phyloP scores from a whole-genome alignment of 1,139 yeast genomes.

The Yamadazyma mexicana region DNA sequence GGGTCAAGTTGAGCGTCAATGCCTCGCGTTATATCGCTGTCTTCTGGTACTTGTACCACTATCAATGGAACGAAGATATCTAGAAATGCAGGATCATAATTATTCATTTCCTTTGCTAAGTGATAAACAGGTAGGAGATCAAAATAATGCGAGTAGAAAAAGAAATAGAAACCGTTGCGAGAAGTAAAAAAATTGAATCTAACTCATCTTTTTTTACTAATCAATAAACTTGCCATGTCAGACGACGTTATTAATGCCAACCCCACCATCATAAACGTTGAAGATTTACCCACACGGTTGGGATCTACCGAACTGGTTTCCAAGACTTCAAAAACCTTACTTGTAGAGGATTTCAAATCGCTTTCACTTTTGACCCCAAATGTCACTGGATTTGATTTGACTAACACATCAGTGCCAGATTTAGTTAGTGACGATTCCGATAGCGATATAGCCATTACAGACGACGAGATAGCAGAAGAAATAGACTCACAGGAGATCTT shows the following conservation, averaged over 20 bases:
- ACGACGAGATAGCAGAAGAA: constrained; percentile 54
- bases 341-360: constrained; percentile 16
- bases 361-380: constrained; percentile 21
- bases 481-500: constrained; percentile 67
- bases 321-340: constrained; percentile 15
- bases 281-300: constrained; percentile 71
- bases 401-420: constrained; percentile 21
- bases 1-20: constrained; percentile 16
- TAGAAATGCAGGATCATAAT: constrained; percentile 26
- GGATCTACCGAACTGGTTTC: constrained; percentile 17
- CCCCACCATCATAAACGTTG: constrained; percentile 79
- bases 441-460: constrained; percentile 20
- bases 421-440: constrained; percentile 22
- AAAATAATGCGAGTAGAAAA: no score
- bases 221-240: constrained; percentile 46
- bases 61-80: constrained; percentile 39
- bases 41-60: constrained; percentile 7
- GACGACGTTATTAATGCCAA: constrained; percentile 85
- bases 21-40: constrained; percentile 1
- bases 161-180: no score
- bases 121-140: no score
- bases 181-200: no score
- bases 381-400: not conserved
- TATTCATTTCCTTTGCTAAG: constrained; percentile 34
- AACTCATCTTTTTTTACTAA: not conserved